phyloP scores from a whole-genome alignment of 805 yeast species.

The Zygoascus bituminiphila region DNA sequence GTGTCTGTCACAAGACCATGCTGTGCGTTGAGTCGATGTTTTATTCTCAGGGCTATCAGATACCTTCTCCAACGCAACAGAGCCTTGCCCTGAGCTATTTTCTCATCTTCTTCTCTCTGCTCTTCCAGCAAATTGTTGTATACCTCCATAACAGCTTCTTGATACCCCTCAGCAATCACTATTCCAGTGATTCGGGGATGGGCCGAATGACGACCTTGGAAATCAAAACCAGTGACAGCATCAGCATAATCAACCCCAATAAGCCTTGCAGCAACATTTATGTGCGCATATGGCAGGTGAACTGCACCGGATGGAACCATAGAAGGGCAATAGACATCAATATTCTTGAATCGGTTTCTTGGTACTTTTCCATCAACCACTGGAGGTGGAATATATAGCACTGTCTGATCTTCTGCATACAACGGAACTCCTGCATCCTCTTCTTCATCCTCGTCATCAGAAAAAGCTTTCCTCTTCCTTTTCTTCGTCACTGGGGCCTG shows the following conservation, averaged over 20 bases:
- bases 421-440: slow-evolving; percentile 49
- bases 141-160: slow-evolving; percentile 51
- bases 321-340: slow-evolving; percentile 58
- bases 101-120: slow-evolving; percentile 37
- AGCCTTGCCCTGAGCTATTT: slow-evolving; percentile 36
- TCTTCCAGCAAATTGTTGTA: slow-evolving; percentile 42
- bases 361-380: slow-evolving; percentile 52
- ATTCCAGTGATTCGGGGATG: slow-evolving; percentile 69
- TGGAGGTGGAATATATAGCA: slow-evolving; percentile 51
- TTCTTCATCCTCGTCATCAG: slow-evolving; percentile 30
- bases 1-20: slow-evolving; percentile 17
- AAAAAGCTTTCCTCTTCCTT: slow-evolving; percentile 18
- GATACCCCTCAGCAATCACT: slow-evolving; percentile 54
- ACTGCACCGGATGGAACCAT: slow-evolving; percentile 80
- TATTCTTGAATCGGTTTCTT: slow-evolving; percentile 66
- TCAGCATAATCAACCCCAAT: slow-evolving; percentile 72
- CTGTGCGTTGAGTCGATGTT: slow-evolving; percentile 16
- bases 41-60: slow-evolving; percentile 26
- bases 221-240: slow-evolving; percentile 84
- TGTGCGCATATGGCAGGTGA: slow-evolving; percentile 43
- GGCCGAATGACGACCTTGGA: slow-evolving; percentile 38
- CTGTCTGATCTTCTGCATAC: slow-evolving; percentile 72
- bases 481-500: slow-evolving; percentile 22
- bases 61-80: slow-evolving; percentile 30
- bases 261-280: slow-evolving; percentile 62